Base-by-base conservation (phyloP, 176 grass and related monocot genomes). In the Eleusine coracana region DNA sequence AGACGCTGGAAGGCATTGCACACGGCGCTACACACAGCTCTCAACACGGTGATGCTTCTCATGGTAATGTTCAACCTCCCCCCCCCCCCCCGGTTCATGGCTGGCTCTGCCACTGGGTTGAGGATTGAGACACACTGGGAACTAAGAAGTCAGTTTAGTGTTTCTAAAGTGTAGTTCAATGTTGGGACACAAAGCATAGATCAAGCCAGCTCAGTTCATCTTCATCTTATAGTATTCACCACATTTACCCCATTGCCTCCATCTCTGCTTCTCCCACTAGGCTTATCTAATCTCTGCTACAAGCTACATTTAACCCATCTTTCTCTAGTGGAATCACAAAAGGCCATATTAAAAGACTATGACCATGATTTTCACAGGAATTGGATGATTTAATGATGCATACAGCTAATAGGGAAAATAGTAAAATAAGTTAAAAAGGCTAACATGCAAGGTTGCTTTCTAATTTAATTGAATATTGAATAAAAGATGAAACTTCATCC, bases 301-400 rank as follows among this genome's bases (percentile, higher is more conserved):
- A 27, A 16, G 51, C 17, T 20, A 34, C 9, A 27, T 0, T 39
- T 81, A 87, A 40, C 25, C 60, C 42, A 45, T 5, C 11, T 84
- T 84, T 77, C 82, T 55, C 23, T 85, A 71, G 7, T 28, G 68
- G 58, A 20, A 27, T 82, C 17, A 73, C 20, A 73, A 68, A 77
- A 58, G 38, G 18, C 41, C 64, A 70, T 41, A 61, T 25, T 36
- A 38, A 3, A 2, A 73, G 34, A 40, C 17, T 42, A 28, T 82
- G 40, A 82, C 50, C 18, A 18, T 63, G 68, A 52, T 73, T 42
- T 48, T 5, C 15, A 80, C 59, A 10, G 56, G 3, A 86, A 62
- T 5, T 23, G 60, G 48, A 74, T 60, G 17, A 1, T 69, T 37
- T 16, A 60, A 76, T 34, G 55, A 77, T 37, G n/a, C 36, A 76